Evolutionary conservation across 305 asterid species (phyloP).

Genomic region (Solanum aculeatissimum): DNA sequence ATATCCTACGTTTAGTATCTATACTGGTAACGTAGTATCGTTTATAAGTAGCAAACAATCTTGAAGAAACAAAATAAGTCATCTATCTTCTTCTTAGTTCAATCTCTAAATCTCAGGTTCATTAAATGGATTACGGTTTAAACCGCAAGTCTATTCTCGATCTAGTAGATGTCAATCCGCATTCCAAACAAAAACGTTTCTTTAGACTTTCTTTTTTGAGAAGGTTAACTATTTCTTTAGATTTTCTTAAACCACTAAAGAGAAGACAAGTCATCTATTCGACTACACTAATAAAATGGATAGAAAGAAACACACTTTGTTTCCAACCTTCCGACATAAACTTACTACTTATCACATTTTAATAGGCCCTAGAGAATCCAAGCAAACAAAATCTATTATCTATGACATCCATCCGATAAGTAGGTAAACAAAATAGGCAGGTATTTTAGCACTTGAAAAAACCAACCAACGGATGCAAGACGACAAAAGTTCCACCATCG

Average conservation of each 20-base stretch:
- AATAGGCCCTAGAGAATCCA: background rate
- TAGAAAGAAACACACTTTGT: background rate
- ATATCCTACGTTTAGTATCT: background rate
- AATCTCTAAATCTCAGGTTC: background rate
- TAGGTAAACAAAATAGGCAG: background rate
- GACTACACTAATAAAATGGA: background rate
- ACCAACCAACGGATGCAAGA: background rate
- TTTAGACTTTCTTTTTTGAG: background rate
- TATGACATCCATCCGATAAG: background rate
- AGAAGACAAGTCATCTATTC: background rate
- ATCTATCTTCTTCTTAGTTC: background rate
- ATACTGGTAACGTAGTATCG: background rate
- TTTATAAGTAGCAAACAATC: background rate
- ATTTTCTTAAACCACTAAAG: background rate
- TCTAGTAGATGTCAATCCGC: background rate
- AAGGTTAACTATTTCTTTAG: background rate
- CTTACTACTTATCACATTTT: background rate
- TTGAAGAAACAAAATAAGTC: background rate
- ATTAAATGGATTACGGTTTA: background rate
- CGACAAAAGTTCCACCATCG: background rate
- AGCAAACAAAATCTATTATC: background rate
- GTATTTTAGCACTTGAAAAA: background rate
- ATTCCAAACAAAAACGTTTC: background rate
- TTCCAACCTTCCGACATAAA: background rate
- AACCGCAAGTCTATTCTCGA: background rate